These are phyloP conservation scores for Exophiala sp. DNA, from an alignment of 2,329 filamentous ascomycete genomes.

Conservation along the genomic window DNA sequence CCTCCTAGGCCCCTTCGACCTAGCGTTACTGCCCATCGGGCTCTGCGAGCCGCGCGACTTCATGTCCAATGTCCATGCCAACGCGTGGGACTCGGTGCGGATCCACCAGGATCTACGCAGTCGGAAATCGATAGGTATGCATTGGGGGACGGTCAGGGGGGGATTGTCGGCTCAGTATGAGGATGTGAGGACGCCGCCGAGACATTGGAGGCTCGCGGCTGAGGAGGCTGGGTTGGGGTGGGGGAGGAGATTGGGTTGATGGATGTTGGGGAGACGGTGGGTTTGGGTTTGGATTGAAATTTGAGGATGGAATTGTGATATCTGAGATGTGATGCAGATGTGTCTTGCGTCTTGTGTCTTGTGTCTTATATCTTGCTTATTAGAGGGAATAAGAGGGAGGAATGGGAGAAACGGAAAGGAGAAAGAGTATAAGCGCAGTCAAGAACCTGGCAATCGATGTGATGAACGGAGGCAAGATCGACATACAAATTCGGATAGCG, in stretches of 20 bases:
- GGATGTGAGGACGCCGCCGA: constrained; percentile 45
- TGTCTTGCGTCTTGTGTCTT: too few relatives aligned
- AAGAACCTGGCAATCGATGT: too few relatives aligned
- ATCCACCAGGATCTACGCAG: constrained; percentile 46
- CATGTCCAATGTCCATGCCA: constrained; percentile 43
- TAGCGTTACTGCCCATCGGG: constrained; percentile 46
- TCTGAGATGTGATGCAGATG: too few relatives aligned
- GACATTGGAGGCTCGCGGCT: constrained; percentile 41
- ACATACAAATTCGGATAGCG: too few relatives aligned
- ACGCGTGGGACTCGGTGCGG: constrained; percentile 44
- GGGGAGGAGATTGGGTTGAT: constrained; percentile 37
- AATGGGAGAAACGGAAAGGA: too few relatives aligned
- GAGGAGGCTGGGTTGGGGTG: constrained; percentile 40
- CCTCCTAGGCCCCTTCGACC: constrained; percentile 45
- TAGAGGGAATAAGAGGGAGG: too few relatives aligned
- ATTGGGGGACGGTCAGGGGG: constrained; percentile 41
- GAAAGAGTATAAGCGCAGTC: too few relatives aligned
- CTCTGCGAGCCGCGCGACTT: constrained; percentile 43
- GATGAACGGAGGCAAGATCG: too few relatives aligned
- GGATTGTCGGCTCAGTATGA: constrained; percentile 43
- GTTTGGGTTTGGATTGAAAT: too few relatives aligned
- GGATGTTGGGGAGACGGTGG: constrained; percentile 45
- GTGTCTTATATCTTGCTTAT: too few relatives aligned
- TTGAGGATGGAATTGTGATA: too few relatives aligned
- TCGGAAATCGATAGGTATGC: constrained; percentile 48